Percentiles rank a stretch among this genome's conserved stretches.
phyloP scores from a whole-genome alignment of 169 alveolate species.

The Pseudocohnilembus persalinus region DNA sequence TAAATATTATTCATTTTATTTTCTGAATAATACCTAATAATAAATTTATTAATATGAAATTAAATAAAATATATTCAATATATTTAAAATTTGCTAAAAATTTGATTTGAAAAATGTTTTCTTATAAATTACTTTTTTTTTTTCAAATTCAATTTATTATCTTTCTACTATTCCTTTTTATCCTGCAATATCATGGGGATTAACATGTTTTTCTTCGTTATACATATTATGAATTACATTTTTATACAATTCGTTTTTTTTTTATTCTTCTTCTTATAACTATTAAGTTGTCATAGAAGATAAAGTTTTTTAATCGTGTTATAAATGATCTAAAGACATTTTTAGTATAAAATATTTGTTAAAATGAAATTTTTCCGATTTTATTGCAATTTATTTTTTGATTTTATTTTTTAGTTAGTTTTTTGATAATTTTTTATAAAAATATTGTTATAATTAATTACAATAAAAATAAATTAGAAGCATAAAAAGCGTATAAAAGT shows the following conservation, averaged over 20 bases:
- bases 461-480: no score
- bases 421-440: no score
- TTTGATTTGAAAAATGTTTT: no score
- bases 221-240: slow-evolving; percentile 30
- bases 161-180: slow-evolving; percentile 61
- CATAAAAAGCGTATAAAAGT: no score
- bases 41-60: not conserved
- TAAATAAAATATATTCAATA: not conserved
- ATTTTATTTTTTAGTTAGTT: no score
- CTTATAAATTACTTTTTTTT: slow-evolving; percentile 47
- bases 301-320: slow-evolving; percentile 7
- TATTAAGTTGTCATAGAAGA: slow-evolving; percentile 17
- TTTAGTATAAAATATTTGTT: not conserved
- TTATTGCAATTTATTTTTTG: no score
- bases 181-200: slow-evolving; percentile 72
- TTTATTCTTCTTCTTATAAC: slow-evolving; percentile 7
- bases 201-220: slow-evolving; percentile 42
- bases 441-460: no score
- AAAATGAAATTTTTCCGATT: no score
- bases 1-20: slow-evolving; percentile 67
- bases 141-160: slow-evolving; percentile 63
- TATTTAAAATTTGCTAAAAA: slow-evolving; percentile 9
- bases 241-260: slow-evolving; percentile 27
- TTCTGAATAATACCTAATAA: slow-evolving; percentile 59
- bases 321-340: slow-evolving; percentile 28